A percentile compares a stretch with the other conserved stretches of the same genome.
phyloP scores from a whole-genome alignment of 139 green algal genomes.

The Chlorella sp. region DNA sequence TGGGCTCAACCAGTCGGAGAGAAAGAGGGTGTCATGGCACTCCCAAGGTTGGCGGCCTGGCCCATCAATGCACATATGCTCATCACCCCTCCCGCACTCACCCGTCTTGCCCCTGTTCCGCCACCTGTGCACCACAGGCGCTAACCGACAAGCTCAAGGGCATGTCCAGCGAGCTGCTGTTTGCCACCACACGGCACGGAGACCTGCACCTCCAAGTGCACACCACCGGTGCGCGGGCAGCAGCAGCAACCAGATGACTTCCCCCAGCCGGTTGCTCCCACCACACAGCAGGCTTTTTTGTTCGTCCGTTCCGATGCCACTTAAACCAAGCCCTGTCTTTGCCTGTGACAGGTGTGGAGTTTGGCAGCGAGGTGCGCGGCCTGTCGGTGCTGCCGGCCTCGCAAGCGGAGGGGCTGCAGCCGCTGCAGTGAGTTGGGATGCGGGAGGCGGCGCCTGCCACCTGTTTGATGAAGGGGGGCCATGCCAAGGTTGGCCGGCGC shows the following conservation, averaged over 20 bases:
- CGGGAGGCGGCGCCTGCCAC: no score
- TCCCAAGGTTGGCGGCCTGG: no score
- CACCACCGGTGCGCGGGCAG: not conserved
- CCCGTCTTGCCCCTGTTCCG: no score
- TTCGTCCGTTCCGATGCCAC: no score
- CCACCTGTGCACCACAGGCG: conserved; percentile 40
- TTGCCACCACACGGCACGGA: conserved; percentile 60
- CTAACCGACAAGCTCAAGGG: conserved; percentile 72
- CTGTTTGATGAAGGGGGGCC: no score
- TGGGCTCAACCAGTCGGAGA: no score
- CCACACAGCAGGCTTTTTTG: not conserved
- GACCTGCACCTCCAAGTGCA: conserved; percentile 70
- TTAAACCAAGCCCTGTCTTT: not conserved
- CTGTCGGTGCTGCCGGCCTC: conserved; percentile 55
- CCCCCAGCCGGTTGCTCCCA: not conserved
- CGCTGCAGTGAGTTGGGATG: conserved; percentile 19
- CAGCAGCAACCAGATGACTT: not conserved
- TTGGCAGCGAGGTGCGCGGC: conserved; percentile 63
- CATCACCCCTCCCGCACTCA: no score
- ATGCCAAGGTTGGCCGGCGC: no score
- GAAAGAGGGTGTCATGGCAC: no score
- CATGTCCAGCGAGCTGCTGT: conserved; percentile 52
- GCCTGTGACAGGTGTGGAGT: conserved; percentile 32
- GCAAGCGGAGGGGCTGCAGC: conserved; percentile 2
- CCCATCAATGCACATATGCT: no score